Evolutionary conservation across 208 protist genomes (phyloP).

Genomic region (Angomonas ambiguus): DNA sequence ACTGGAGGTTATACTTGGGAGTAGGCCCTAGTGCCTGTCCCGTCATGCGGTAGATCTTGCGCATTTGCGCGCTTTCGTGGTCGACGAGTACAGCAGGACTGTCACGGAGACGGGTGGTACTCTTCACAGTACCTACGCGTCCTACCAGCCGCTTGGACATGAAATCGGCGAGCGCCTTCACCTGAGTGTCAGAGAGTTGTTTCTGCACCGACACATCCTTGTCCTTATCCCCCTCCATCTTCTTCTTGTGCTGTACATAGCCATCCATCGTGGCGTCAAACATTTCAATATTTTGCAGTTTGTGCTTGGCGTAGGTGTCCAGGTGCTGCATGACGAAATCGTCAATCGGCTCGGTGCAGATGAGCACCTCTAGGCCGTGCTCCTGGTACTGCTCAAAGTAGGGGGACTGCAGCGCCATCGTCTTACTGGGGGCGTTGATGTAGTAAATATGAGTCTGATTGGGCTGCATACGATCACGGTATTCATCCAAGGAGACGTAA

Average conservation of each 20-base stretch:
- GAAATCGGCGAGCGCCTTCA: slow-evolving; percentile 83
- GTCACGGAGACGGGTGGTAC: slow-evolving; percentile 78
- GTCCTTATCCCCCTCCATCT: slow-evolving; percentile 78
- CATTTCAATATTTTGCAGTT: slow-evolving; percentile 92
- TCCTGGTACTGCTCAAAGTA: slow-evolving; percentile 97
- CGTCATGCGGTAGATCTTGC: slow-evolving; percentile 89
- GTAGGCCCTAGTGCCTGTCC: slow-evolving; percentile 73
- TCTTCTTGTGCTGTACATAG: slow-evolving; percentile 89
- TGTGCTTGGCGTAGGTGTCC: slow-evolving; percentile 91
- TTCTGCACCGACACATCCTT: slow-evolving; percentile 79
- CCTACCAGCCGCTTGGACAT: slow-evolving; percentile 84
- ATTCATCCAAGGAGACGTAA: slow-evolving; percentile 93
- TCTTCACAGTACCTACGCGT: slow-evolving; percentile 81
- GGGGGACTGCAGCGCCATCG: slow-evolving; percentile 88
- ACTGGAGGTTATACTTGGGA: slow-evolving; percentile 91
- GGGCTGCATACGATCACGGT: slow-evolving; percentile 93
- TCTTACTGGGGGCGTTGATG: slow-evolving; percentile 83
- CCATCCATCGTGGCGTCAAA: slow-evolving; percentile 84
- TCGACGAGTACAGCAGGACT: slow-evolving; percentile 88
- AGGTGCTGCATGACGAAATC: slow-evolving; percentile 96
- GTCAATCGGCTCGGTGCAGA: slow-evolving; percentile 92
- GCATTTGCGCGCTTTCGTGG: slow-evolving; percentile 90
- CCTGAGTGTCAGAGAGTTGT: slow-evolving; percentile 82
- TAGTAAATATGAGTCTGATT: slow-evolving; percentile 97
- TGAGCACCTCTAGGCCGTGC: slow-evolving; percentile 93